Conservation (phyloP, 306 rosid genomes). For the Styphnolobium japonicum region DNA sequence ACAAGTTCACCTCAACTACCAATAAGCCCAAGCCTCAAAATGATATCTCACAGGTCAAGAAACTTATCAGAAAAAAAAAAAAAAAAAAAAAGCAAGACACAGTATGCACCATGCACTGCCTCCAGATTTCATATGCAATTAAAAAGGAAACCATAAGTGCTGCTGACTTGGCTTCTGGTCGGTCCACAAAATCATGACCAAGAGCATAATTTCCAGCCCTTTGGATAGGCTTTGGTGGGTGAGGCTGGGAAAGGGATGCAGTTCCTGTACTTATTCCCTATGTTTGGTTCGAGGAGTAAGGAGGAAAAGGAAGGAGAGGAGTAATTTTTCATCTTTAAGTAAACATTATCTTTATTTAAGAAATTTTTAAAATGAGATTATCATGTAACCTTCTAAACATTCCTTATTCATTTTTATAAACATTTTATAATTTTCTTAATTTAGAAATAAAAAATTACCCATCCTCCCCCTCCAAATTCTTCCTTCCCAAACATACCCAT, state of each 20-base stretch:
- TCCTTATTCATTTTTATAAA: no score
- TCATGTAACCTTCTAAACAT: no score
- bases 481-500: no score
- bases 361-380: no score
- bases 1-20: background rate
- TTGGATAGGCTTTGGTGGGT: background rate
- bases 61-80: background rate
- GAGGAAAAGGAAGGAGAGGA: no score
- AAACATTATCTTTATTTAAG: no score
- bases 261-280: no score
- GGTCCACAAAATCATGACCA: background rate
- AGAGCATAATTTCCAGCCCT: background rate
- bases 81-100: background rate
- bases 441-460: no score
- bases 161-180: background rate
- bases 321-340: no score
- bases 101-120: background rate
- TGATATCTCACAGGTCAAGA: background rate
- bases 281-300: no score
- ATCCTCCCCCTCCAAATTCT: no score
- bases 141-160: background rate
- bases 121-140: background rate
- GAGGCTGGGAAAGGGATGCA: background rate
- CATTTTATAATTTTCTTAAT: background rate
- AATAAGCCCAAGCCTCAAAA: background rate